Evolutionary conservation across 2,329 filamentous ascomycete species (phyloP).

Genomic region (Fonsecaea monophora): DNA sequence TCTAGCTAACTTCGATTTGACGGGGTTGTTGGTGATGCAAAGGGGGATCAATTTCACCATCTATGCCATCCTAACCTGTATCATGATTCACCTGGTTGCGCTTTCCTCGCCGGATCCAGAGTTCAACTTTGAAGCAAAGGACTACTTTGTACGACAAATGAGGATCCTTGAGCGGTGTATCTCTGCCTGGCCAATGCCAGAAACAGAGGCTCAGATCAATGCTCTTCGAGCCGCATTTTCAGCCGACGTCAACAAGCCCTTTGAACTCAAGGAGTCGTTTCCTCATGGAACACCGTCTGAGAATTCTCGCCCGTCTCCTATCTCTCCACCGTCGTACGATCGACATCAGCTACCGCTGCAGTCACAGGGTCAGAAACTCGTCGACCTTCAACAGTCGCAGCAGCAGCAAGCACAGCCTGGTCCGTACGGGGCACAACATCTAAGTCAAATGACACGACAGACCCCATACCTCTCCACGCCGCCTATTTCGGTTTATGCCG

Average conservation of each 20-base stretch:
- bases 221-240: constrained; percentile 90
- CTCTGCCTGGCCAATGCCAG: constrained; percentile 82
- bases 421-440: constrained; percentile 27
- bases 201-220: constrained; percentile 89
- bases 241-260: constrained; percentile 80
- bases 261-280: constrained; percentile 86
- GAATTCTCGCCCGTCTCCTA: constrained; percentile 61
- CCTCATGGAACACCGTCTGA: constrained; percentile 80
- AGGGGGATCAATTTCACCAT: constrained; percentile 93
- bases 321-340: constrained; percentile 55
- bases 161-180: constrained; percentile 86
- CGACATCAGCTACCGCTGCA: constrained; percentile 56
- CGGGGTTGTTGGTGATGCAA: constrained; percentile 87
- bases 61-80: constrained; percentile 89
- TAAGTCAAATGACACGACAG: constrained; percentile 31
- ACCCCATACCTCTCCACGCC: constrained; percentile 60
- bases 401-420: constrained; percentile 18
- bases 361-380: constrained; percentile 55
- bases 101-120: constrained; percentile 92
- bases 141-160: constrained; percentile 94
- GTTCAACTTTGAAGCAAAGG: constrained; percentile 80
- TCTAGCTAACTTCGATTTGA: constrained; percentile 75
- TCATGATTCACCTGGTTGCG: constrained; percentile 89
- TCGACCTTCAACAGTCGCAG: constrained; percentile 26
- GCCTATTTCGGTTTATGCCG: constrained; percentile 74